Evolutionary conservation across 1,284 basidiomycete genomes (phyloP).

Genomic region (Fomes fomentarius): DNA sequence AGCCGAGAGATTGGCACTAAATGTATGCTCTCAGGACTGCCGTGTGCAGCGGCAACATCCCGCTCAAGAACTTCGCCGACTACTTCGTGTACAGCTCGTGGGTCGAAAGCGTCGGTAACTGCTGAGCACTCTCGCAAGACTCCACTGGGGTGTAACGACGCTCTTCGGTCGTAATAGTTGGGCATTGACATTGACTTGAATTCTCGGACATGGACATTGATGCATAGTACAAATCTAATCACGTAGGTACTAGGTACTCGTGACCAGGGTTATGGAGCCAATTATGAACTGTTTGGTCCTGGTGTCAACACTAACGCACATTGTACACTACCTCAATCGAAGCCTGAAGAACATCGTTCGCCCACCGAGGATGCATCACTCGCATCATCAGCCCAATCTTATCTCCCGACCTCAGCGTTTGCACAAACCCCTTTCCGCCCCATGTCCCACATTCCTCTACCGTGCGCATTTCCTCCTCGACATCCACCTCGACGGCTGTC

Average conservation of each 20-base stretch:
- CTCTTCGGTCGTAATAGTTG: no score
- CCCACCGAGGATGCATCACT: not conserved
- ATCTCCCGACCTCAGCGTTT: not conserved
- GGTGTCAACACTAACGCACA: not conserved
- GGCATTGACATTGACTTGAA: no score
- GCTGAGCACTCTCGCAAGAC: not conserved
- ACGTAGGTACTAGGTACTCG: no score
- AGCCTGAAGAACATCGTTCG: not conserved
- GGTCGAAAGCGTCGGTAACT: not conserved
- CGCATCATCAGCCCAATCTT: not conserved
- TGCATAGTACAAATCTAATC: no score
- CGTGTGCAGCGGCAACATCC: not conserved
- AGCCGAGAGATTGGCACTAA: not conserved
- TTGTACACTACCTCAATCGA: not conserved
- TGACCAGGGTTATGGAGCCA: no score
- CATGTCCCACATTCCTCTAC: slow-evolving; percentile 3
- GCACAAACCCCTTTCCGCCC: slow-evolving; percentile 3
- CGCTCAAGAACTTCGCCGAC: not conserved
- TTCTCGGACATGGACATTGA: no score
- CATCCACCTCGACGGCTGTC: not conserved
- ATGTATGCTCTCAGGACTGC: not conserved
- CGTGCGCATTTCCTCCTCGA: not conserved
- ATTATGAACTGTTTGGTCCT: no score
- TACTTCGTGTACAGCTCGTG: not conserved
- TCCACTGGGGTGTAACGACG: no score